Conservation (phyloP, 805 yeast genomes). For the Yarrowia divulgata region DNA sequence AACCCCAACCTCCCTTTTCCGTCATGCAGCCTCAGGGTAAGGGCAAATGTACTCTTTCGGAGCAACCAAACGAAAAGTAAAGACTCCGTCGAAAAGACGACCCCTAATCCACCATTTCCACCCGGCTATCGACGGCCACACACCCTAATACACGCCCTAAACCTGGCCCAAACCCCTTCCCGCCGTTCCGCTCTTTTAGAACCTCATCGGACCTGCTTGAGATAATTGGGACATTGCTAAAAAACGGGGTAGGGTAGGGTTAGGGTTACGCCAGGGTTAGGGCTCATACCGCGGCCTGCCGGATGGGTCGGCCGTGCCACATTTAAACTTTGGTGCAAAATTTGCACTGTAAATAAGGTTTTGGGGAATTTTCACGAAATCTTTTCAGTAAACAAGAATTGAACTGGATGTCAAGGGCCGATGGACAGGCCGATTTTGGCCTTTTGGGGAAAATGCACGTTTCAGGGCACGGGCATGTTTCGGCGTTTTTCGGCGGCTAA, state of each 20-base stretch:
- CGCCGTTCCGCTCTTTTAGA: not conserved
- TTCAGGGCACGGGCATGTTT: not conserved
- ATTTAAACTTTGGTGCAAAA: not conserved
- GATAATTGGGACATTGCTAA: conserved; percentile 20
- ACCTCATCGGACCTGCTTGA: conserved; percentile 30
- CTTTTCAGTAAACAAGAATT: conserved; percentile 35
- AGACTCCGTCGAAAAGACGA: too few species aligned
- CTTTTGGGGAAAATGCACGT: not conserved
- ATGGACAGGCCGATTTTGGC: conserved; percentile 1
- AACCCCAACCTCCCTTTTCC: not conserved
- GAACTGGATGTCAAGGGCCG: conserved; percentile 24
- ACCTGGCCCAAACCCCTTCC: not conserved
- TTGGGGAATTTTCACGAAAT: too few species aligned
- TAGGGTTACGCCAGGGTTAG: conserved; percentile 8
- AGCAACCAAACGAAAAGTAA: conserved; percentile 20
- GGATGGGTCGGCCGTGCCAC: conserved; percentile 6
- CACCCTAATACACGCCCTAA: too few species aligned
- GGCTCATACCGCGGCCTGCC: not conserved
- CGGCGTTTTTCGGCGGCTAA: too few species aligned
- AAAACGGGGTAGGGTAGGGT: not conserved
- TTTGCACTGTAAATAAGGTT: not conserved
- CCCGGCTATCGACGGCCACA: too few species aligned
- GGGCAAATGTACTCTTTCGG: conserved; percentile 22
- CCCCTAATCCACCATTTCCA: too few species aligned
- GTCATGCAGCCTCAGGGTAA: conserved; percentile 15